A percentile compares a stretch with the other conserved stretches of the same genome.
Conservation (phyloP, 2,329 filamentous ascomycete species). For the Verticillium nonalfalfae region DNA sequence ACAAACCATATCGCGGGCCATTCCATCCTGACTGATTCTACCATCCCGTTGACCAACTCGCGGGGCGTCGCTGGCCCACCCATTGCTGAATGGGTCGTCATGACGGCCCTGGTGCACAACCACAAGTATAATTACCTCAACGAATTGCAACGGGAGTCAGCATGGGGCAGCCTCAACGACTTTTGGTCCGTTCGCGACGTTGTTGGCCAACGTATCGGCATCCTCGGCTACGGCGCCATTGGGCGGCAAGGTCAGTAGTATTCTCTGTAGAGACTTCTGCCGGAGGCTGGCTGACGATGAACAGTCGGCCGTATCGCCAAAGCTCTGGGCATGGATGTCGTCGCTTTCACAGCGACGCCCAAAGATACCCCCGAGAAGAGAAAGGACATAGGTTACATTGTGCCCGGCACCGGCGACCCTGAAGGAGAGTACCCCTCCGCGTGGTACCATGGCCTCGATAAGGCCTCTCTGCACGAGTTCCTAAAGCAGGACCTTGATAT, state of each 20-base stretch:
- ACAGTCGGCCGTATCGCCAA: slow-evolving; percentile 37
- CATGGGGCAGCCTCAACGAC: slow-evolving; percentile 17
- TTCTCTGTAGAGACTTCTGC: no score
- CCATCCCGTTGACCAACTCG: not conserved
- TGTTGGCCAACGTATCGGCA: slow-evolving; percentile 24
- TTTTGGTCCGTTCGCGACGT: slow-evolving; percentile 22
- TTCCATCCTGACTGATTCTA: not conserved
- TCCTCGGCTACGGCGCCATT: slow-evolving; percentile 39
- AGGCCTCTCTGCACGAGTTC: slow-evolving; percentile 30
- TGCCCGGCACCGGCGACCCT: slow-evolving; percentile 52
- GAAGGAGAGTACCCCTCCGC: slow-evolving; percentile 31
- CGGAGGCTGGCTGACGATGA: not conserved
- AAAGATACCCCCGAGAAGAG: slow-evolving; percentile 52
- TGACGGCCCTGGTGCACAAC: slow-evolving; percentile 23
- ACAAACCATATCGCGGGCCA: not conserved
- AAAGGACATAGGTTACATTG: slow-evolving; percentile 51
- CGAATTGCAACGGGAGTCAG: slow-evolving; percentile 18
- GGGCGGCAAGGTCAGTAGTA: slow-evolving; percentile 25
- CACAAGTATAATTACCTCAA: slow-evolving; percentile 23
- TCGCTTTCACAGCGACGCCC: slow-evolving; percentile 60
- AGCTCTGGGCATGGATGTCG: slow-evolving; percentile 59
- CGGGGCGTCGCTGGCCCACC: slow-evolving; percentile 20
- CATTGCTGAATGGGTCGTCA: slow-evolving; percentile 34
- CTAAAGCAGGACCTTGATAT: slow-evolving; percentile 36
- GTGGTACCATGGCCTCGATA: slow-evolving; percentile 32